Evolutionary conservation across 352 stramenopile genomes (phyloP), one percentile per base, ranked within the genome.

Genomic region (Pythium folliculosum): DNA sequence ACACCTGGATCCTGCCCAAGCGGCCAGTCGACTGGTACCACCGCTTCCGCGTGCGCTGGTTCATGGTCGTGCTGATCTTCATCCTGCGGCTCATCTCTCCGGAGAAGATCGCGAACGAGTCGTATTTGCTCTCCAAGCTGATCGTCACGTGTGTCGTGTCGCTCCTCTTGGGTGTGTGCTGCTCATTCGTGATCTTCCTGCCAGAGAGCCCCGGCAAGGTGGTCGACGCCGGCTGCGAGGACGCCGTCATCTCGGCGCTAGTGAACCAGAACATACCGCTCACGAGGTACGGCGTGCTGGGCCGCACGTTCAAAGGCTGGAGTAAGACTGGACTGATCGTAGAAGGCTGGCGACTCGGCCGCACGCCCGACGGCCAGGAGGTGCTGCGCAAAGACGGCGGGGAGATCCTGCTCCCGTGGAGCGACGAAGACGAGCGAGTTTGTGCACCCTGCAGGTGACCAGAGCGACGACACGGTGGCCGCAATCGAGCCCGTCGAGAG

Each of bases 201-300:
- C 70, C 70, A 2, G 67, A 80, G 38, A 63, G 75, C 1, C 69
- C 58, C 3, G 61, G 59, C 38, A 82, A 78, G 63, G 70, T 77
- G 37, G 63, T 71, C 8, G 72, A 73, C 16, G 62, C 52, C 22
- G 65, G 73, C 22, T 64, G 45, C 43, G 73, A 77, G 21, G 77
- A 85, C 52, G 70, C 72, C 1, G 75, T 85, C n/a, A 57, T 85
- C 40, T 72, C 75, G 0, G 64, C 77, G 40, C 64, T 85, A 12
- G 75, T 85, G 27, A 72, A 78, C 50, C 77, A 85, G 51, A 82
- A 82, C 53, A 66, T 85, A 37, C 75, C 77, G 12, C 64, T 85
- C 37, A 81, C 70, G 21, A 67, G 75, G 16, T 85, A 85, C 50
- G 77, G 77, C 25, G 75, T 85, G 50, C 65, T 85, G 16, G 77